A percentile compares a stretch with the other conserved stretches of the same genome.
Evolutionary conservation across 352 stramenopile species (phyloP).

Genomic region (Globisporangium nodosum): DNA sequence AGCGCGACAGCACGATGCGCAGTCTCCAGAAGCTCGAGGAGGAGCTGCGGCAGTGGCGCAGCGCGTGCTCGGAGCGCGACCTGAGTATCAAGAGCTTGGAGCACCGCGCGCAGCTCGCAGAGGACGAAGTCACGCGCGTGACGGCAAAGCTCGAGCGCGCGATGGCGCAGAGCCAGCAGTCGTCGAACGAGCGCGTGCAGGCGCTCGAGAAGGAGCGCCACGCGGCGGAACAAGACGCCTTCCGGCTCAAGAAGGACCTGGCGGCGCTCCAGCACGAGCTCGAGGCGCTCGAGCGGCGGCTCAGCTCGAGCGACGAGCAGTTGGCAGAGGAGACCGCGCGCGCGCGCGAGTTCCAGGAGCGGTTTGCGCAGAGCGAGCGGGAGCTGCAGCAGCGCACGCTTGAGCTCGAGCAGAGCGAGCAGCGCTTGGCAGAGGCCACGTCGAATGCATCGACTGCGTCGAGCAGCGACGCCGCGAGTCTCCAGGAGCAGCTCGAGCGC

Average conservation of each 20-base stretch:
- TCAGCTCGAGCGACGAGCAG: constrained; percentile 16
- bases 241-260: not conserved
- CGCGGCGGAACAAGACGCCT: not conserved
- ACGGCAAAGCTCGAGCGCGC: constrained; percentile 37
- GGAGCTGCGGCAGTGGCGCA: constrained; percentile 38
- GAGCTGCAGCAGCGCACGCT: constrained; percentile 22
- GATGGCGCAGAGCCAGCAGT: constrained; percentile 33
- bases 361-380: constrained; percentile 17
- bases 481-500: constrained; percentile 35
- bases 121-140: constrained; percentile 33
- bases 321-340: constrained; percentile 30
- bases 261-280: not conserved
- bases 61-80: constrained; percentile 32
- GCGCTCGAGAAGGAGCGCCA: not conserved
- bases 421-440: constrained; percentile 28
- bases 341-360: constrained; percentile 27
- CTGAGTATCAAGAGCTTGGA: constrained; percentile 35
- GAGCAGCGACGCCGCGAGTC: constrained; percentile 24
- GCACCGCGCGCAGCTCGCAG: constrained; percentile 30
- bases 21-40: constrained; percentile 43
- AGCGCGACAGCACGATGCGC: constrained; percentile 33
- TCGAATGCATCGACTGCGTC: constrained; percentile 14
- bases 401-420: constrained; percentile 39
- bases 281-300: not conserved
- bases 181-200: constrained; percentile 51